phyloP scores from a whole-genome alignment of 768 basidiomycete genomes.

The Holtermannia corniformis region DNA sequence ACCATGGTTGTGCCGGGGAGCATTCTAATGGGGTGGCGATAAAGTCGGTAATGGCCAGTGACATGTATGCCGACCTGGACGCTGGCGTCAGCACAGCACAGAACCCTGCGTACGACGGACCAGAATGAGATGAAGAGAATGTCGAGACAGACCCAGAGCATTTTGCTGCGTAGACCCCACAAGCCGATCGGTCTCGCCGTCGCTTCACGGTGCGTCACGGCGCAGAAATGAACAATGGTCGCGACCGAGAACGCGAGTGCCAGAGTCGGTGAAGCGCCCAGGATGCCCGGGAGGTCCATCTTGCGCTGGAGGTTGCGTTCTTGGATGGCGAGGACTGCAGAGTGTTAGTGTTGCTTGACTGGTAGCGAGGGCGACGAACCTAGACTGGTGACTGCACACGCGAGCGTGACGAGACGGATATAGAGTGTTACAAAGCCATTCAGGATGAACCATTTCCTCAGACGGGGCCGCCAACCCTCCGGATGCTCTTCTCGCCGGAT shows the following conservation, averaged over 20 bases:
- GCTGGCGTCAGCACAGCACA: neutral
- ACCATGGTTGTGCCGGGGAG: conserved; percentile 24
- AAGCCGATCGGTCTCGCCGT: conserved; percentile 41
- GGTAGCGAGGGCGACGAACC: neutral
- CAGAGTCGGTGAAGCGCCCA: conserved; percentile 36
- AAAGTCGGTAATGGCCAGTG: conserved; percentile 34
- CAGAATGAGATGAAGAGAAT: conserved; percentile 38
- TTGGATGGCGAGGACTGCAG: conserved; percentile 17
- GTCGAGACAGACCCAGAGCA: conserved; percentile 41
- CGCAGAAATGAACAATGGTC: conserved; percentile 30
- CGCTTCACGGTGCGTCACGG: conserved; percentile 39
- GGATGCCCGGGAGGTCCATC: conserved; percentile 24
- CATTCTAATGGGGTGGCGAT: conserved; percentile 39
- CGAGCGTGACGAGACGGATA: conserved; percentile 2
- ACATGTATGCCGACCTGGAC: conserved; percentile 20
- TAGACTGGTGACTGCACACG: neutral
- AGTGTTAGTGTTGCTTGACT: neutral
- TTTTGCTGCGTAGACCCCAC: conserved; percentile 40
- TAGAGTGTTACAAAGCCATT: conserved; percentile 5
- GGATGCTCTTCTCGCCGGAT: neutral
- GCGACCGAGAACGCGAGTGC: conserved; percentile 31
- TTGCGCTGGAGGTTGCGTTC: conserved; percentile 18
- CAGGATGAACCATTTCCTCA: conserved; percentile 9
- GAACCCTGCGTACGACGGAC: conserved; percentile 15
- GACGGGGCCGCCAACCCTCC: neutral